These are phyloP conservation scores for Mycena vulgaris DNA, from an alignment of 768 basidiomycete genomes.

Conservation along the genomic window DNA sequence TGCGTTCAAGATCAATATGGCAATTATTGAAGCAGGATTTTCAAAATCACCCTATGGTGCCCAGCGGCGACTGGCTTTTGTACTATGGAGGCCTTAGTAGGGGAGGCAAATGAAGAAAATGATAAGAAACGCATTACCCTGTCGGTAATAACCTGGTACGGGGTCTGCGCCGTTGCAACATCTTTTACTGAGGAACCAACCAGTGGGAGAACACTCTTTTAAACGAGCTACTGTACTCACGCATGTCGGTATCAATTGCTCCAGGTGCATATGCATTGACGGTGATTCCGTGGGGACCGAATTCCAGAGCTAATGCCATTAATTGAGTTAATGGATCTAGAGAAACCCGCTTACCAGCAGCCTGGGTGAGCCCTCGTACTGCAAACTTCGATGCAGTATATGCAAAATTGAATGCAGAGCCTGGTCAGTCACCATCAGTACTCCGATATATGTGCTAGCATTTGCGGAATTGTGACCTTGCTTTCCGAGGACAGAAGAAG, in stretches of 20 bases:
- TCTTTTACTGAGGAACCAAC: neutral
- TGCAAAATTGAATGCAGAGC: conserved; percentile 29
- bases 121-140: neutral
- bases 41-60: neutral
- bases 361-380: conserved; percentile 30
- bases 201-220: neutral
- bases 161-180: neutral
- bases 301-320: conserved; percentile 5
- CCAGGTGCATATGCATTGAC: conserved; percentile 49
- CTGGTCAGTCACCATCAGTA: conserved; percentile 17
- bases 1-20: neutral
- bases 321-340: neutral
- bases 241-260: conserved; percentile 29
- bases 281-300: conserved; percentile 41
- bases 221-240: neutral
- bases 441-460: neutral
- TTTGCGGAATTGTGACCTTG: conserved; percentile 12
- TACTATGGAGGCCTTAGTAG: neutral
- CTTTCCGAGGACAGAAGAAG: conserved; percentile 37
- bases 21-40: neutral
- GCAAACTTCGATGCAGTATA: conserved; percentile 52
- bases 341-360: conserved; percentile 13
- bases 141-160: too few species aligned
- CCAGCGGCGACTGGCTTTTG: neutral
- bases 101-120: neutral